Evolutionary conservation across 2,329 filamentous ascomycete genomes (phyloP).

Genomic region (Dichotomopilus funicola): DNA sequence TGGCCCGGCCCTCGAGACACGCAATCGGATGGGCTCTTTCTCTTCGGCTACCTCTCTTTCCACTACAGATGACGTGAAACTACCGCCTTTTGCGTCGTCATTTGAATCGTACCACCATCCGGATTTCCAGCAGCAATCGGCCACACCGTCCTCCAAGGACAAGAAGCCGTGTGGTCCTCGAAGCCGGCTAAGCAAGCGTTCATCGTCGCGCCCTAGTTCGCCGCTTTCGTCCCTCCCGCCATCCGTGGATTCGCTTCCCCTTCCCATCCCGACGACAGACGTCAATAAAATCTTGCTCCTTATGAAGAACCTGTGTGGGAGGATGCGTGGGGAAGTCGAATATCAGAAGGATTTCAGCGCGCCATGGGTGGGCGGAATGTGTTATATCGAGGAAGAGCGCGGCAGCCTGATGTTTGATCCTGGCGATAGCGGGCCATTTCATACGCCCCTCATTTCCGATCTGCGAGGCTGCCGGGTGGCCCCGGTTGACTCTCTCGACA

Average conservation of each 20-base stretch:
- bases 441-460: slow-evolving; percentile 63
- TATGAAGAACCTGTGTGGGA: slow-evolving; percentile 71
- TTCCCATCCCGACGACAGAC: slow-evolving; percentile 58
- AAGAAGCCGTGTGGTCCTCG: slow-evolving; percentile 39
- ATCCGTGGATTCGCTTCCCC: slow-evolving; percentile 53
- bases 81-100: slow-evolving; percentile 32
- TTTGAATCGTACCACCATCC: slow-evolving; percentile 33
- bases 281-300: slow-evolving; percentile 65
- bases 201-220: slow-evolving; percentile 51
- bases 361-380: slow-evolving; percentile 64
- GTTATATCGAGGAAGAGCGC: slow-evolving; percentile 70
- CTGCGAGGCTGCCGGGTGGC: slow-evolving; percentile 67
- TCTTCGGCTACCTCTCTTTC: slow-evolving; percentile 55
- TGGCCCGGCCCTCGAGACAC: slow-evolving; percentile 39
- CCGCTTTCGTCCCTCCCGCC: slow-evolving; percentile 48
- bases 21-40: slow-evolving; percentile 64
- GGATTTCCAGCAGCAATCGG: slow-evolving; percentile 31
- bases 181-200: slow-evolving; percentile 49
- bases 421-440: slow-evolving; percentile 57
- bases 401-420: slow-evolving; percentile 70
- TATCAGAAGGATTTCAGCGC: slow-evolving; percentile 58
- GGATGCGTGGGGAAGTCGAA: slow-evolving; percentile 72
- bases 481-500: slow-evolving; percentile 43
- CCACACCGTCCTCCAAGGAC: slow-evolving; percentile 34
- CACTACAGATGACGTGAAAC: slow-evolving; percentile 41